Percentiles rank a stretch among this genome's conserved stretches.
These are phyloP conservation scores for Albatrellus ellisii DNA, from an alignment of 768 basidiomycete genomes.

Conservation along the genomic window DNA sequence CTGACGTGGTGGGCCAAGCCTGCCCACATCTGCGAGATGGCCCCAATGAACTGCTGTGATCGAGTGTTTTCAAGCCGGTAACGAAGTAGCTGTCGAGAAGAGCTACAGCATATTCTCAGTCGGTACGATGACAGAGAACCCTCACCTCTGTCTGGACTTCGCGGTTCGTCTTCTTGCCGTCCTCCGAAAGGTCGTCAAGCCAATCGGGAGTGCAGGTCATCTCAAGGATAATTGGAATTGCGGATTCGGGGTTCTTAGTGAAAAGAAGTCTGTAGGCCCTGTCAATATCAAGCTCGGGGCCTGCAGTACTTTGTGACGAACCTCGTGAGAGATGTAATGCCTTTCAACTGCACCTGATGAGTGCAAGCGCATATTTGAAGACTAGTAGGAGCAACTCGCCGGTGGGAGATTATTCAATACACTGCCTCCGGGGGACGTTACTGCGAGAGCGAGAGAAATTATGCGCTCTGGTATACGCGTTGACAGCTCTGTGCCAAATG, in stretches of 20 bases:
- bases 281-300: background rate
- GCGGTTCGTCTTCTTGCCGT: slow-evolving; percentile 49
- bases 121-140: background rate
- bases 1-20: slow-evolving; percentile 47
- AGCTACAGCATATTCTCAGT: background rate
- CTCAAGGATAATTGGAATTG: slow-evolving; percentile 35
- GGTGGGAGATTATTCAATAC: slow-evolving; percentile 50
- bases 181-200: slow-evolving; percentile 39
- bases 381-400: slow-evolving; percentile 23
- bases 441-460: slow-evolving; percentile 48
- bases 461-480: slow-evolving; percentile 53
- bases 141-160: slow-evolving; percentile 44
- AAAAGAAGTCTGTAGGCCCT: slow-evolving; percentile 23
- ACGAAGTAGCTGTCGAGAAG: slow-evolving; percentile 26
- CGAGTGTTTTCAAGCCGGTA: slow-evolving; percentile 36
- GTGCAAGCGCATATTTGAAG: background rate
- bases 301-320: slow-evolving; percentile 10
- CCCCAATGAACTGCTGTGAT: slow-evolving; percentile 46
- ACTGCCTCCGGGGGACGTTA: slow-evolving; percentile 55
- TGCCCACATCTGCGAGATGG: slow-evolving; percentile 63
- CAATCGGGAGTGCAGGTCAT: slow-evolving; percentile 53
- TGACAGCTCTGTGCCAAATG: slow-evolving; percentile 41
- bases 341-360: slow-evolving; percentile 13
- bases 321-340: slow-evolving; percentile 6
- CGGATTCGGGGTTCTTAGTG: slow-evolving; percentile 29